Conservation (phyloP, 148 eudicot species). For the Vaccinium vitisidaea region DNA sequence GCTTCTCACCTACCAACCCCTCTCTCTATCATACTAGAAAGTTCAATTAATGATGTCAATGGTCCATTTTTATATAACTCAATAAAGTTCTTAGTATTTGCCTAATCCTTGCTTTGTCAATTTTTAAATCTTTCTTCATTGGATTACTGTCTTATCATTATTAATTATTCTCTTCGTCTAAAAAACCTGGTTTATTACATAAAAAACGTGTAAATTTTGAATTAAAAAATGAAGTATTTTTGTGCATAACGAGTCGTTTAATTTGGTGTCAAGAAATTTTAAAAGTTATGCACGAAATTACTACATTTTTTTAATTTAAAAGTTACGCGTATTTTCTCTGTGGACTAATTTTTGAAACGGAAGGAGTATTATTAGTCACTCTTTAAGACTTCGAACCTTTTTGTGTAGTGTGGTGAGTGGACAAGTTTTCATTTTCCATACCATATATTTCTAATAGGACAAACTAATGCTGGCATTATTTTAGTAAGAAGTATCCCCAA, state of each 20-base stretch:
- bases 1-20: not conserved
- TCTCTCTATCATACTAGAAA: not conserved
- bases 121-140: not conserved
- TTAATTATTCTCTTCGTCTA: not conserved
- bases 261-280: too few relatives aligned
- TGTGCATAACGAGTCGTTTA: too few relatives aligned
- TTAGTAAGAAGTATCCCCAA: too few relatives aligned
- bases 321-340: too few relatives aligned
- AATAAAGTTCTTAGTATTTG: not conserved
- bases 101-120: not conserved
- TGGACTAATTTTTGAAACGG: too few relatives aligned
- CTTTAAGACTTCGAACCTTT: not conserved
- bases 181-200: too few relatives aligned
- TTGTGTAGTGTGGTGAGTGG: not conserved
- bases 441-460: not conserved
- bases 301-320: too few relatives aligned
- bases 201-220: too few relatives aligned
- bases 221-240: too few relatives aligned
- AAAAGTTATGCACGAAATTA: too few relatives aligned
- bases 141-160: not conserved
- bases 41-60: constrained; percentile 3
- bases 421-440: not conserved
- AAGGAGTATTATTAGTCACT: not conserved
- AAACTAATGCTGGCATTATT: not conserved
- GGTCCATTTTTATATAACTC: not conserved